Percentiles rank a stretch among this genome's conserved stretches.
These are phyloP conservation scores for Rutstroemia sp. DNA, from an alignment of 2,329 filamentous ascomycete genomes.

Conservation along the genomic window DNA sequence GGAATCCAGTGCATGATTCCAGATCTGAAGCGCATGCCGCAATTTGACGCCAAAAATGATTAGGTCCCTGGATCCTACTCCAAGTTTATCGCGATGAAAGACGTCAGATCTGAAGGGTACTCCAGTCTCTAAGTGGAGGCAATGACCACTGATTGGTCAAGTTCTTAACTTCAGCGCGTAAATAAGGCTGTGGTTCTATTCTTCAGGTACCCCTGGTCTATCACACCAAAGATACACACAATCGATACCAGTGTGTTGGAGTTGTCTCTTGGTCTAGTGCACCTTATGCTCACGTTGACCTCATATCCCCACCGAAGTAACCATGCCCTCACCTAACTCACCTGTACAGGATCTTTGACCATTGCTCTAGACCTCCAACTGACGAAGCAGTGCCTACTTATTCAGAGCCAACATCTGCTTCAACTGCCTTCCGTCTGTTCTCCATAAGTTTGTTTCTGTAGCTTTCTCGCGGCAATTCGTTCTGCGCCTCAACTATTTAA, in stretches of 20 bases:
- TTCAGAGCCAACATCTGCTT: background rate
- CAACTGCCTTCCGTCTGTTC: background rate
- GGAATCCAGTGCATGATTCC: too few species aligned
- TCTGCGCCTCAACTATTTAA: background rate
- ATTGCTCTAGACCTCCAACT: constrained; percentile 1
- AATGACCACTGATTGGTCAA: background rate
- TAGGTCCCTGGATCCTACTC: background rate
- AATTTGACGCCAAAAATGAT: too few species aligned
- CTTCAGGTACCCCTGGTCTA: background rate
- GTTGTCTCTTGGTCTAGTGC: background rate
- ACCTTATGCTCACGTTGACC: background rate
- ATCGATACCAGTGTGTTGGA: background rate
- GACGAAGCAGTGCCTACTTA: background rate
- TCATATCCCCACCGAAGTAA: background rate
- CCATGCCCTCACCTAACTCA: background rate
- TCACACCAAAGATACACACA: background rate
- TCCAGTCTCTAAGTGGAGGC: background rate
- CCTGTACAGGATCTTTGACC: background rate
- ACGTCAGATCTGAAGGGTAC: background rate
- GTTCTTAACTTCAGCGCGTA: background rate
- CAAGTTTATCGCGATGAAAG: background rate
- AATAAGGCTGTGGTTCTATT: constrained; percentile 1
- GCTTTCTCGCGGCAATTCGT: background rate
- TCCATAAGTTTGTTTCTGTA: constrained; percentile 1
- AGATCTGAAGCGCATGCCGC: too few species aligned